A percentile compares a stretch with the other conserved stretches of the same genome.
phyloP scores from a whole-genome alignment of 768 basidiomycete genomes.

The Phylloporus scabripes region DNA sequence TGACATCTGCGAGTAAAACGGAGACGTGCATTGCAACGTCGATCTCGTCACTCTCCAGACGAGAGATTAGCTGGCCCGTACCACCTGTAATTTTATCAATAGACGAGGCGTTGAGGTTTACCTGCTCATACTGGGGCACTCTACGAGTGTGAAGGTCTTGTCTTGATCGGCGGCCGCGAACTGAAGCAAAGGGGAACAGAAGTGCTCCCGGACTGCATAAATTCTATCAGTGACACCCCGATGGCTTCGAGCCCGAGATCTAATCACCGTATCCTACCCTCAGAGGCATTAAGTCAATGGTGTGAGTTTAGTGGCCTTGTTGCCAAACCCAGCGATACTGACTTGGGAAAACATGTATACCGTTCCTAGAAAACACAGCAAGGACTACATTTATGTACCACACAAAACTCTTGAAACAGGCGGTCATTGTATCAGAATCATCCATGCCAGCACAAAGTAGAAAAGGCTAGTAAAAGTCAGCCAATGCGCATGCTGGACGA shows the following conservation, averaged over 20 bases:
- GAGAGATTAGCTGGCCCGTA: slow-evolving; percentile 76
- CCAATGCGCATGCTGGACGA: not conserved
- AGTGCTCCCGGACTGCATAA: slow-evolving; percentile 74
- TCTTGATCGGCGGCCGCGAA: slow-evolving; percentile 65
- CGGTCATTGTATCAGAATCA: slow-evolving; percentile 84
- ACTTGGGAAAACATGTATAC: no score
- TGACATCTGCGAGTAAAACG: not conserved
- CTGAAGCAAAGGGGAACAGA: slow-evolving; percentile 88
- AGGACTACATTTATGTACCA: slow-evolving; percentile 13
- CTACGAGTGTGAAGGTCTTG: slow-evolving; percentile 74
- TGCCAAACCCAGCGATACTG: not conserved
- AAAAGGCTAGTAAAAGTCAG: slow-evolving; percentile 53
- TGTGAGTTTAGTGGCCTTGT: not conserved
- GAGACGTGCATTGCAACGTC: slow-evolving; percentile 70
- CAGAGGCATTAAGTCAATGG: slow-evolving; percentile 19
- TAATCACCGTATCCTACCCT: slow-evolving; percentile 31
- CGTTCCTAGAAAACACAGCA: not conserved
- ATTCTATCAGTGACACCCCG: slow-evolving; percentile 3
- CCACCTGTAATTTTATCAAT: slow-evolving; percentile 50
- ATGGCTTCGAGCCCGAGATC: not conserved
- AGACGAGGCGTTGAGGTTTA: slow-evolving; percentile 7
- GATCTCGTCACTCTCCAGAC: slow-evolving; percentile 69
- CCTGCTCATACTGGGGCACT: slow-evolving; percentile 70
- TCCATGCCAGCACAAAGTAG: slow-evolving; percentile 94
- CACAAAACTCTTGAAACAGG: not conserved